Percentiles rank a stretch among this genome's conserved stretches.
Conservation (phyloP, 805 yeast genomes). For the Saccharomyces mikatae region DNA sequence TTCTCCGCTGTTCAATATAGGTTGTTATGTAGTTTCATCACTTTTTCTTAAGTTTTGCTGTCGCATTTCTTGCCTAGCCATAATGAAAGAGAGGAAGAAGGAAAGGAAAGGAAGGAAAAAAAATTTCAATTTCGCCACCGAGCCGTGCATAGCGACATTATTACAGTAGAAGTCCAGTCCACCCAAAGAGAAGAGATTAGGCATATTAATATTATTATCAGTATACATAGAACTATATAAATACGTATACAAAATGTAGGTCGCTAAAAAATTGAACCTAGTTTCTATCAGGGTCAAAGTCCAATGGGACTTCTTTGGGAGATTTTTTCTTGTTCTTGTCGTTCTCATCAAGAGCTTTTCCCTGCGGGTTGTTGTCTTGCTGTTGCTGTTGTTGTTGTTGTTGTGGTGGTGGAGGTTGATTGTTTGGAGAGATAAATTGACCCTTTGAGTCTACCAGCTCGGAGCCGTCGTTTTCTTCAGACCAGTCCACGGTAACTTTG, state of each 20-base stretch:
- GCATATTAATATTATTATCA: background rate
- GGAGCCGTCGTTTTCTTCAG: slow-evolving; percentile 51
- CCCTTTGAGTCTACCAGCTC: slow-evolving; percentile 40
- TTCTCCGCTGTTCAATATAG: background rate
- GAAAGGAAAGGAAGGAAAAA: background rate
- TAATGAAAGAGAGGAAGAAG: background rate
- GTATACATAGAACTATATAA: background rate
- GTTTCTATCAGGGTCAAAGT: slow-evolving; percentile 20
- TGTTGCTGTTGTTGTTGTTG: slow-evolving; percentile 12
- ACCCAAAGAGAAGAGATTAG: background rate
- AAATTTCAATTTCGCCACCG: slow-evolving; percentile 2
- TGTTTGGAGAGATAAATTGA: background rate
- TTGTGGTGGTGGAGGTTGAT: slow-evolving; percentile 1
- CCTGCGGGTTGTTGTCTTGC: slow-evolving; percentile 2
- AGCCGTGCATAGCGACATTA: background rate
- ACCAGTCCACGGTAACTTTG: slow-evolving; percentile 33
- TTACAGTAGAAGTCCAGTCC: background rate
- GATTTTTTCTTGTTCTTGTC: slow-evolving; percentile 15
- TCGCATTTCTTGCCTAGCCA: background rate
- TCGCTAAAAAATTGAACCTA: background rate
- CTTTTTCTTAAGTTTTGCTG: background rate
- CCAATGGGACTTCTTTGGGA: slow-evolving; percentile 20
- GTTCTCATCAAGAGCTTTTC: slow-evolving; percentile 6
- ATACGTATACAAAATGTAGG: background rate
- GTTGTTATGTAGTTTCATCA: background rate